Conservation (phyloP, 1,284 basidiomycete species). For the Coriolopsis trogii region DNA sequence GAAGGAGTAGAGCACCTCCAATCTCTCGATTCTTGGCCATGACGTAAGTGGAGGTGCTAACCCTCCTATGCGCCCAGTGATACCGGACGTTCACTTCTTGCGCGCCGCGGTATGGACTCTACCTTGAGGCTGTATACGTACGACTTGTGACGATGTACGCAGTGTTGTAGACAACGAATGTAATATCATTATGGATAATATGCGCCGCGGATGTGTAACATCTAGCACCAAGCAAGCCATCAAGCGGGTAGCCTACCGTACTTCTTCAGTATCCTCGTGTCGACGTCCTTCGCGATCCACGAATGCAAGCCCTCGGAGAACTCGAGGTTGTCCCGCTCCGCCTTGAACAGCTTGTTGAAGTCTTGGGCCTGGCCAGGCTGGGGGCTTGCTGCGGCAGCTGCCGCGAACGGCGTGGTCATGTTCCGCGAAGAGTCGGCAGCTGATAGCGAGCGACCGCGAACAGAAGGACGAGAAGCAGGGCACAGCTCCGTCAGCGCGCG, state of each 20-base stretch:
- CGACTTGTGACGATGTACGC: constrained; percentile 18
- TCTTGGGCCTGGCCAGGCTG: constrained; percentile 74
- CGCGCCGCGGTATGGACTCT: constrained; percentile 12
- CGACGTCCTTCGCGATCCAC: constrained; percentile 83
- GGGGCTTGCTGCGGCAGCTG: constrained; percentile 48
- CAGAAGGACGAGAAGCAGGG: constrained; percentile 11
- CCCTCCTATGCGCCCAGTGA: neutral
- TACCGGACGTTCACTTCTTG: constrained; percentile 9
- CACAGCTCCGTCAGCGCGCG: constrained; percentile 15
- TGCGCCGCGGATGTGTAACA: too few species aligned
- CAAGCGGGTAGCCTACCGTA: constrained; percentile 61
- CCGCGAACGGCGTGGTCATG: constrained; percentile 77
- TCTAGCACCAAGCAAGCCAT: too few species aligned
- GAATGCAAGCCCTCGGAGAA: constrained; percentile 84
- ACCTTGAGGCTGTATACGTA: constrained; percentile 20
- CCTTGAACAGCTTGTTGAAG: constrained; percentile 87
- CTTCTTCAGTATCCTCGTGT: constrained; percentile 74
- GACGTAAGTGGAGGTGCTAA: neutral
- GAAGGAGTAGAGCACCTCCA: constrained; percentile 2
- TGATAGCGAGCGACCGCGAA: constrained; percentile 34
- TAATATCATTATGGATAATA: constrained; percentile 26
- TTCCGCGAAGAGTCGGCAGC: constrained; percentile 80
- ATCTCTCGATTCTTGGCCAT: neutral
- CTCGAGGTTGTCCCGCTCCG: constrained; percentile 92
- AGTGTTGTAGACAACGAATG: constrained; percentile 25